These are phyloP conservation scores for Gryganskiella cystojenkinii DNA, from an alignment of 192 early-diverging fungal genomes.

Conservation along the genomic window DNA sequence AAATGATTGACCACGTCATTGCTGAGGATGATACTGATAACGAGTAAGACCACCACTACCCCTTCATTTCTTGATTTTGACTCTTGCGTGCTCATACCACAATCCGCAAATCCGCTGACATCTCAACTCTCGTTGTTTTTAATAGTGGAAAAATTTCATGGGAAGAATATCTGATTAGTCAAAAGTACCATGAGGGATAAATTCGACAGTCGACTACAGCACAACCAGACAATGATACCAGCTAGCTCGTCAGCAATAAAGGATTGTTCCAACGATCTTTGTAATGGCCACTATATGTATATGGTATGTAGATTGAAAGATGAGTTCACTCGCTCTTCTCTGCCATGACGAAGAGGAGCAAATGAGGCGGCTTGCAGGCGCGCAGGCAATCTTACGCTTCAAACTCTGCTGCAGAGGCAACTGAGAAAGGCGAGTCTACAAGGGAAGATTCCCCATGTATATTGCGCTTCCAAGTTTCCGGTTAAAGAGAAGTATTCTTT, in stretches of 20 bases:
- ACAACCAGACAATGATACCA: not conserved
- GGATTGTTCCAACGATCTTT: not conserved
- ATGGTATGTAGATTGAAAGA: not conserved
- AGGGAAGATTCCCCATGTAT: too few species aligned
- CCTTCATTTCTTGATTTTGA: not conserved
- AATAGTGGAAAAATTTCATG: constrained; percentile 64
- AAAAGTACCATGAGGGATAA: constrained; percentile 58
- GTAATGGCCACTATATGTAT: not conserved
- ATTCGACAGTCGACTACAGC: not conserved
- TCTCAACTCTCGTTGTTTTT: constrained; percentile 2
- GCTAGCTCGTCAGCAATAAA: not conserved
- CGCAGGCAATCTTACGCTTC: too few species aligned
- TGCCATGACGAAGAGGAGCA: too few species aligned
- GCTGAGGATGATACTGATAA: constrained; percentile 79
- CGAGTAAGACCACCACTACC: constrained; percentile 59
- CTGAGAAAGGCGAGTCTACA: too few species aligned
- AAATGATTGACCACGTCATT: constrained; percentile 80
- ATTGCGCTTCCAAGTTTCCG: too few species aligned
- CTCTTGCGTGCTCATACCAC: not conserved
- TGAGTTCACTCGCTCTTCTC: too few species aligned
- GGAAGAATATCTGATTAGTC: constrained; percentile 65
- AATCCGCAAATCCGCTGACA: not conserved
- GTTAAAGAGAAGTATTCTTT: too few species aligned
- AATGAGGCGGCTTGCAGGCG: too few species aligned
- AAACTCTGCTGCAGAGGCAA: too few species aligned